Conservation (phyloP, 2,329 filamentous ascomycete species). For the Penicillium glabrum region DNA sequence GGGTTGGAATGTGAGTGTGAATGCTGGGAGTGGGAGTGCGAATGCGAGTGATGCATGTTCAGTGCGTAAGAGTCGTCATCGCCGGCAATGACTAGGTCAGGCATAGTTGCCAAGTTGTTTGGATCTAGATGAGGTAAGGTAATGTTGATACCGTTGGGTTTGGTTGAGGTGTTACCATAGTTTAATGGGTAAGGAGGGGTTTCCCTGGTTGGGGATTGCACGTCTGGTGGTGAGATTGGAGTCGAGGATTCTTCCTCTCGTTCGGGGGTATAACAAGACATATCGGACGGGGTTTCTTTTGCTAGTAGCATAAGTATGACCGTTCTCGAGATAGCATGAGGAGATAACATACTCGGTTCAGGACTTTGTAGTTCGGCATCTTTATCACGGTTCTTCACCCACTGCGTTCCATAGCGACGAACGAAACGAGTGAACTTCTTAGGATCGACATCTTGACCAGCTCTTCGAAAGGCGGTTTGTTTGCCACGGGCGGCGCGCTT, state of each 20-base stretch:
- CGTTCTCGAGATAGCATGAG: not conserved
- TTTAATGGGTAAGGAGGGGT: conserved; percentile 13
- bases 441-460: conserved; percentile 34
- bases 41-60: conserved; percentile 5
- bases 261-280: conserved; percentile 39
- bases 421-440: conserved; percentile 37
- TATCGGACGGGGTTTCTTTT: conserved; percentile 37
- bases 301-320: conserved; percentile 1
- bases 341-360: conserved; percentile 30
- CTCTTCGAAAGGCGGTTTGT: conserved; percentile 36
- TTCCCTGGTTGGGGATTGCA: conserved; percentile 28
- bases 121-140: conserved; percentile 14
- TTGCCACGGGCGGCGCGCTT: conserved; percentile 40
- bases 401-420: conserved; percentile 31
- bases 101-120: conserved; percentile 25
- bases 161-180: conserved; percentile 6
- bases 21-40: not conserved
- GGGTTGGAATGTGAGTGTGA: not conserved
- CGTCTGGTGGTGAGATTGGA: conserved; percentile 30
- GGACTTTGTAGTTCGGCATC: conserved; percentile 27
- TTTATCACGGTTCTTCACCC: conserved; percentile 24
- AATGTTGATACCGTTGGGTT: not conserved
- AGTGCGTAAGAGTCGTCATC: conserved; percentile 24
- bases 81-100: conserved; percentile 26
- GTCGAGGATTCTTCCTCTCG: conserved; percentile 30